Evolutionary conservation across 441 rosid species (phyloP).

Genomic region (Mallotus japonicus): DNA sequence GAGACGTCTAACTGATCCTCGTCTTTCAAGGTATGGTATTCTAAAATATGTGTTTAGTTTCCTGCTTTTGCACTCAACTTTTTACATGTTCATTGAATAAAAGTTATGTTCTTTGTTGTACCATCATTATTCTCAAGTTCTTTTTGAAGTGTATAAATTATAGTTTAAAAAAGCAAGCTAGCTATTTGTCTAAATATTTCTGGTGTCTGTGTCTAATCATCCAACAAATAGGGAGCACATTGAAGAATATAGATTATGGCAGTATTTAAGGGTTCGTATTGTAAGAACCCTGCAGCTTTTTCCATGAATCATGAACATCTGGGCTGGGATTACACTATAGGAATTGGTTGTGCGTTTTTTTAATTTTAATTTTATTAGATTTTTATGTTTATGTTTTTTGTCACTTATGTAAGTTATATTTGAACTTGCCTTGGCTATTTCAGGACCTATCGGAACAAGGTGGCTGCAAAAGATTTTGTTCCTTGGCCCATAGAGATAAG

Average conservation of each 20-base stretch:
- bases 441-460: constrained; percentile 91
- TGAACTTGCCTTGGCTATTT: constrained; percentile 25
- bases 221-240: background rate
- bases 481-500: constrained; percentile 99
- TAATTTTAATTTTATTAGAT: background rate
- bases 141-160: background rate
- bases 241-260: background rate
- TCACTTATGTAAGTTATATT: background rate
- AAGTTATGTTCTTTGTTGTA: background rate
- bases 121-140: background rate
- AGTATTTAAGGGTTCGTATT: background rate
- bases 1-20: constrained; percentile 76
- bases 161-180: background rate
- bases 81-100: no score
- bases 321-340: background rate
- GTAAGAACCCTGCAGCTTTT: background rate
- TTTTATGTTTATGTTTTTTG: background rate
- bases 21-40: constrained; percentile 58
- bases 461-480: constrained; percentile 54
- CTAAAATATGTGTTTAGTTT: no score
- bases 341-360: background rate
- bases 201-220: background rate
- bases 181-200: background rate
- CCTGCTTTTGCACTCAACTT: no score
- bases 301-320: background rate